phyloP scores from a whole-genome alignment of 2,329 filamentous ascomycete species.

The Rhinocladiella mackenziei region DNA sequence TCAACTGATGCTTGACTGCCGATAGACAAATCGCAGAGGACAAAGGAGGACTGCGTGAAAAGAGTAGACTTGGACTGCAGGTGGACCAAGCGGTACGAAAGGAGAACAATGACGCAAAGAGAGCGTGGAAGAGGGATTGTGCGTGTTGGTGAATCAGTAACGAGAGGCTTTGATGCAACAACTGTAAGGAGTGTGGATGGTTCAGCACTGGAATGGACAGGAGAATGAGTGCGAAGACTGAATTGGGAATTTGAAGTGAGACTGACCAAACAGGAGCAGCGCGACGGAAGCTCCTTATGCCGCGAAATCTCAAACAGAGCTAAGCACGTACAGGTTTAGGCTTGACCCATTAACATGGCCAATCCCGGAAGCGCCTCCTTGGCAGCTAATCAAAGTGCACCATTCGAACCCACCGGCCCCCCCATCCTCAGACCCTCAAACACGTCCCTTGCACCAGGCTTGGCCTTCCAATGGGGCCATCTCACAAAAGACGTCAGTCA shows the following conservation, averaged over 20 bases:
- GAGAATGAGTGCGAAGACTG: not conserved
- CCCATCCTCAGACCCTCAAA: slow-evolving; percentile 1
- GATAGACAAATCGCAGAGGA: slow-evolving; percentile 18
- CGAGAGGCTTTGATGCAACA: slow-evolving; percentile 23
- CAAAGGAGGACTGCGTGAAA: slow-evolving; percentile 16
- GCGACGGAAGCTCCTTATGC: not conserved
- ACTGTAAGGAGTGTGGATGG: slow-evolving; percentile 17
- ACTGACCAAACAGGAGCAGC: not conserved
- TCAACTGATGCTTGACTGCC: slow-evolving; percentile 3
- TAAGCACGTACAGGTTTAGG: no score
- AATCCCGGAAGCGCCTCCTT: no score
- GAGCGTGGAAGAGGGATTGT: slow-evolving; percentile 8
- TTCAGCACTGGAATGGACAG: slow-evolving; percentile 2
- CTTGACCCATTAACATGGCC: no score
- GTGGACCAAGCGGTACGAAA: slow-evolving; percentile 5
- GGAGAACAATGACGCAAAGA: slow-evolving; percentile 20
- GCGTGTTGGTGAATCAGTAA: slow-evolving; percentile 13
- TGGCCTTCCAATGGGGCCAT: no score
- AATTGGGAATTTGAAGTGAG: not conserved
- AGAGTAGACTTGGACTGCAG: slow-evolving; percentile 9
- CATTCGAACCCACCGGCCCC: not conserved
- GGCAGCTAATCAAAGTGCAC: not conserved
- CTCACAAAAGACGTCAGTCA: no score
- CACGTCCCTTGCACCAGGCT: slow-evolving; percentile 18
- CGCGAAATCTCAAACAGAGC: slow-evolving; percentile 17